A percentile compares a stretch with the other conserved stretches of the same genome.
Conservation (phyloP, 2,329 filamentous ascomycete species). For the Periconia macrospinosa region DNA sequence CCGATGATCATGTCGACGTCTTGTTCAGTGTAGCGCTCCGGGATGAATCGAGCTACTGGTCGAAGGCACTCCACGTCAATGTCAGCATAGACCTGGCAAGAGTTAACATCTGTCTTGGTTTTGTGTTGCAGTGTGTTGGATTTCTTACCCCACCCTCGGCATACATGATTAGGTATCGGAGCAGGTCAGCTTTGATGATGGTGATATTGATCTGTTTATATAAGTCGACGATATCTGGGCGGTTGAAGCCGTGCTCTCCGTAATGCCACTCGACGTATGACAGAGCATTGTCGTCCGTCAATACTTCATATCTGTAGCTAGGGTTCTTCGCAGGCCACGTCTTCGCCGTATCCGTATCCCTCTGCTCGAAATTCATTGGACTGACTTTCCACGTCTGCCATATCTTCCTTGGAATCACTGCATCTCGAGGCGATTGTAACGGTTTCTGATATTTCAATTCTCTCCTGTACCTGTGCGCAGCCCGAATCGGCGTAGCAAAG, state of each 20-base stretch:
- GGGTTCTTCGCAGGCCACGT: constrained; percentile 71
- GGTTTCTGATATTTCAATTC: constrained; percentile 40
- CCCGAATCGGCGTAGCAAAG: constrained; percentile 37
- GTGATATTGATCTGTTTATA: constrained; percentile 49
- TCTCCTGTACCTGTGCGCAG: constrained; percentile 35
- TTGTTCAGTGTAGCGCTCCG: constrained; percentile 62
- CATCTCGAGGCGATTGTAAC: constrained; percentile 19
- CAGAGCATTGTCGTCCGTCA: constrained; percentile 70
- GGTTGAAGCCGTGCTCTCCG: constrained; percentile 65
- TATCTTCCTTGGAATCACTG: constrained; percentile 65
- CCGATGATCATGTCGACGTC: constrained; percentile 73
- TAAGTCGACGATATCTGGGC: constrained; percentile 54
- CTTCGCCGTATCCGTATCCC: constrained; percentile 61
- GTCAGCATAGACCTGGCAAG: constrained; percentile 53
- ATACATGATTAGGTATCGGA: constrained; percentile 70
- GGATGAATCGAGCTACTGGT: constrained; percentile 61
- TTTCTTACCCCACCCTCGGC: constrained; percentile 57
- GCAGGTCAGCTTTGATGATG: constrained; percentile 68
- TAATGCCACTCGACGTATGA: constrained; percentile 70
- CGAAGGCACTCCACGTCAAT: constrained; percentile 62
- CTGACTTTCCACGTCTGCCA: constrained; percentile 79
- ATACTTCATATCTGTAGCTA: constrained; percentile 66
- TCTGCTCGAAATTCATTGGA: constrained; percentile 66
- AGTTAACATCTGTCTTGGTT: neutral
- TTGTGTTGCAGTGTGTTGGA: neutral